Percentiles rank a stretch among this genome's conserved stretches.
phyloP scores from a whole-genome alignment of 1,139 yeast species.

The Kluyveromyces marxianus region DNA sequence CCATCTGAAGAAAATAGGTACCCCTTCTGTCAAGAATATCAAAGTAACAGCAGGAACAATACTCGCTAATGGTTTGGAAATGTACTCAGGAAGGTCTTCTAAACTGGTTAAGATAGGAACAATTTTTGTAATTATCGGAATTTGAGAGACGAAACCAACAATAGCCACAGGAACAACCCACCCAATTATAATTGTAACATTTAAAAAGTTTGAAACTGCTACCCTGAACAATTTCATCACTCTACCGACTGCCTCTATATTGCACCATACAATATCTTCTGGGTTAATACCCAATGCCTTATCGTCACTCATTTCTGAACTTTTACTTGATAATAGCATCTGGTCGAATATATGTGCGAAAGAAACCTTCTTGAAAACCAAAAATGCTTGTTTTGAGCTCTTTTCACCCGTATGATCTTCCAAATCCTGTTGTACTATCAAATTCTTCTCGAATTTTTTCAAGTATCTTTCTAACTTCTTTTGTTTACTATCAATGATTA shows the following conservation, averaged over 20 bases:
- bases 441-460: slow-evolving; percentile 10
- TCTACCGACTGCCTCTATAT: slow-evolving; percentile 36
- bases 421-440: slow-evolving; percentile 6
- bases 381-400: slow-evolving; percentile 37
- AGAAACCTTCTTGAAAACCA: slow-evolving; percentile 42
- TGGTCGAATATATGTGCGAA: slow-evolving; percentile 52
- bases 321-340: slow-evolving; percentile 39
- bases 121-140: slow-evolving; percentile 48
- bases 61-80: slow-evolving; percentile 47
- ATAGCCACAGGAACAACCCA: slow-evolving; percentile 71
- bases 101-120: slow-evolving; percentile 50
- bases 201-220: slow-evolving; percentile 37
- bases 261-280: slow-evolving; percentile 53
- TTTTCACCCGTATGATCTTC: slow-evolving; percentile 5
- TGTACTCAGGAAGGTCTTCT: slow-evolving; percentile 44
- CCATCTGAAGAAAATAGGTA: slow-evolving; percentile 43
- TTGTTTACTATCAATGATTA: slow-evolving; percentile 23
- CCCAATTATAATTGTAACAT: slow-evolving; percentile 43
- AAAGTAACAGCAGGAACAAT: slow-evolving; percentile 55
- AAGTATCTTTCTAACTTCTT: slow-evolving; percentile 18
- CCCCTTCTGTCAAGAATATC: slow-evolving; percentile 49
- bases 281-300: slow-evolving; percentile 48
- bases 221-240: slow-evolving; percentile 33
- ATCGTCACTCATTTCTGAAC: slow-evolving; percentile 36
- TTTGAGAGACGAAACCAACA: slow-evolving; percentile 58